These are phyloP conservation scores for Panicum miliaceum DNA, from an alignment of 176 grass and related monocot genomes.

Conservation along the genomic window DNA sequence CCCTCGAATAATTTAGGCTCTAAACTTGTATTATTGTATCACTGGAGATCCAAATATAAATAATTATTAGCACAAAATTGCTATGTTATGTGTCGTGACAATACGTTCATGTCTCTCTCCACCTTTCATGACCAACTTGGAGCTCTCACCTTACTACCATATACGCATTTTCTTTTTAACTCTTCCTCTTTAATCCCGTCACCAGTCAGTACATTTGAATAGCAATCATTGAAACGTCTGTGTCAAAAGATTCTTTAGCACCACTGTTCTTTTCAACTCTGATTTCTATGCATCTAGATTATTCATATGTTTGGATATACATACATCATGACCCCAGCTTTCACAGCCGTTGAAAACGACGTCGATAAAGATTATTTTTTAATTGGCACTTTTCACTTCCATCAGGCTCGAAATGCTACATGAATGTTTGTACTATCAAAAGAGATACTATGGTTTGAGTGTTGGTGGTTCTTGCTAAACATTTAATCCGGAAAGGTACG, in stretches of 20 bases:
- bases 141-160: too few relatives aligned
- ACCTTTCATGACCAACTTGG: too few relatives aligned
- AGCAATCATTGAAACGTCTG: conserved; percentile 27
- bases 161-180: neutral
- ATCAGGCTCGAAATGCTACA: neutral
- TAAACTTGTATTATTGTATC: too few relatives aligned
- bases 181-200: neutral
- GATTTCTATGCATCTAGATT: neutral
- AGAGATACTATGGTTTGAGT: neutral
- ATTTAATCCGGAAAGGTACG: neutral
- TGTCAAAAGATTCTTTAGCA: conserved; percentile 38
- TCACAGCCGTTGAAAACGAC: conserved; percentile 16
- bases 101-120: too few relatives aligned
- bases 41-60: too few relatives aligned
- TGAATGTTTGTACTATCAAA: neutral
- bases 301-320: conserved; percentile 14
- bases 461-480: neutral
- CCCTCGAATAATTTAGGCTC: too few relatives aligned
- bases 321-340: conserved; percentile 11
- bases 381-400: neutral
- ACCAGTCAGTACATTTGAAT: neutral
- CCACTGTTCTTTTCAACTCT: neutral
- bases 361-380: neutral
- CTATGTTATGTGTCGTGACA: too few relatives aligned
- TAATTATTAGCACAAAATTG: too few relatives aligned